These are phyloP conservation scores for Tilletia walkeri DNA, from an alignment of 1,284 basidiomycete species.

Conservation along the genomic window DNA sequence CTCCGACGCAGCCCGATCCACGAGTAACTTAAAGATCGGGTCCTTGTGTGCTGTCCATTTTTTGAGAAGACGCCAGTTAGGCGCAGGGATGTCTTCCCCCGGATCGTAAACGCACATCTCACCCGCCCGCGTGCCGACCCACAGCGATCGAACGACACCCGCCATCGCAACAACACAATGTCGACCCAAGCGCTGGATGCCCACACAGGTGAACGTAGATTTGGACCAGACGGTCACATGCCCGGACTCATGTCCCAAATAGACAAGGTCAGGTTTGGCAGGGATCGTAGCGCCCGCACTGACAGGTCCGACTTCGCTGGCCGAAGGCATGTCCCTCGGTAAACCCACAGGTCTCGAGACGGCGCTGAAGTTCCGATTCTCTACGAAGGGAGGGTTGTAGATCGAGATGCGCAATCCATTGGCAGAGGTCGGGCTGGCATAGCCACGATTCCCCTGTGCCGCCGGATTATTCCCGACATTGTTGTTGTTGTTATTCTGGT, in stretches of 20 bases:
- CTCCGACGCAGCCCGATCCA: constrained; percentile 56
- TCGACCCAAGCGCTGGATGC: background rate
- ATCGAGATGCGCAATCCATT: constrained; percentile 38
- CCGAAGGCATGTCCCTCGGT: constrained; percentile 61
- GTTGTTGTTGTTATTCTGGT: background rate
- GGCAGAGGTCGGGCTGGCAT: constrained; percentile 4
- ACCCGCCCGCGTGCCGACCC: constrained; percentile 80
- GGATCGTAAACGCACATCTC: constrained; percentile 77
- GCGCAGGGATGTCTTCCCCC: background rate
- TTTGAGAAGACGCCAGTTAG: constrained; percentile 78
- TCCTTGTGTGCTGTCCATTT: constrained; percentile 78
- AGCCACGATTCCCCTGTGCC: background rate
- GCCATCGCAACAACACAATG: constrained; percentile 22
- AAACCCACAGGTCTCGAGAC: constrained; percentile 36
- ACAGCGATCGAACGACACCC: constrained; percentile 61
- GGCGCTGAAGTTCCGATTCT: constrained; percentile 51
- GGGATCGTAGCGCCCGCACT: constrained; percentile 77
- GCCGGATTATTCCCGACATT: background rate
- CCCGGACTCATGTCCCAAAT: constrained; percentile 91
- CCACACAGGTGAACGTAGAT: constrained; percentile 25
- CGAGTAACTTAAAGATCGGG: constrained; percentile 70
- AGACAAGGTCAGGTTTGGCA: constrained; percentile 68
- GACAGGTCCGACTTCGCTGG: constrained; percentile 68
- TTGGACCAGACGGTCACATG: constrained; percentile 73
- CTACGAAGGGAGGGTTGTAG: constrained; percentile 46